Evolutionary conservation across 495 filamentous ascomycete genomes (phyloP).

Genomic region (Hypoxylon lienhwacheense): DNA sequence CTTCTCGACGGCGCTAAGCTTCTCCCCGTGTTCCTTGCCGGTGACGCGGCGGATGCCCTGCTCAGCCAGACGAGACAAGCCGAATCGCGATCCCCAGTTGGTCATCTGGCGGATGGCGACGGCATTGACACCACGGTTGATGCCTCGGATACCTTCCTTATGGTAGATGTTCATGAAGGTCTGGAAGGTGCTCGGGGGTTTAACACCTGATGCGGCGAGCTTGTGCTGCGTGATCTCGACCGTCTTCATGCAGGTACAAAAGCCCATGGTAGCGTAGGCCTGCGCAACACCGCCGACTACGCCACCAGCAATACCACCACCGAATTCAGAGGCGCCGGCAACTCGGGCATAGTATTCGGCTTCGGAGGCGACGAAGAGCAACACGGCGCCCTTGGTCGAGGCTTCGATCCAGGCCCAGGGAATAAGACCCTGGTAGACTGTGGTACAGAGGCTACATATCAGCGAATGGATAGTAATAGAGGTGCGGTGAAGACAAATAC

Average conservation of each 20-base stretch:
- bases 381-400: constrained; percentile 97
- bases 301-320: constrained; percentile 84
- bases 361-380: constrained; percentile 98
- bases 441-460: constrained; percentile 10
- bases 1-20: constrained; percentile 81
- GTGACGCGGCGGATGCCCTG: constrained; percentile 79
- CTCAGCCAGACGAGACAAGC: constrained; percentile 87
- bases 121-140: constrained; percentile 98
- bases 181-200: constrained; percentile 82
- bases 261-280: constrained; percentile 99
- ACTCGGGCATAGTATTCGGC: constrained; percentile 88
- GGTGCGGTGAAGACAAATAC: constrained; percentile 42
- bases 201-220: constrained; percentile 77
- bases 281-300: constrained; percentile 95
- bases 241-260: constrained; percentile 99
- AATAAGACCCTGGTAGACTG: constrained; percentile 99
- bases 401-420: constrained; percentile 99
- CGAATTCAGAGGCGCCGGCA: constrained; percentile 82
- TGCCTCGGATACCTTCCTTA: constrained; percentile 89
- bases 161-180: constrained; percentile 98
- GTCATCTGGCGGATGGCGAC: constrained; percentile 98
- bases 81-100: constrained; percentile 98
- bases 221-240: constrained; percentile 99
- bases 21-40: constrained; percentile 76
- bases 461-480: constrained; percentile 1